Conservation (phyloP, 2,329 filamentous ascomycete genomes). For the Plectosphaerella plurivora region DNA sequence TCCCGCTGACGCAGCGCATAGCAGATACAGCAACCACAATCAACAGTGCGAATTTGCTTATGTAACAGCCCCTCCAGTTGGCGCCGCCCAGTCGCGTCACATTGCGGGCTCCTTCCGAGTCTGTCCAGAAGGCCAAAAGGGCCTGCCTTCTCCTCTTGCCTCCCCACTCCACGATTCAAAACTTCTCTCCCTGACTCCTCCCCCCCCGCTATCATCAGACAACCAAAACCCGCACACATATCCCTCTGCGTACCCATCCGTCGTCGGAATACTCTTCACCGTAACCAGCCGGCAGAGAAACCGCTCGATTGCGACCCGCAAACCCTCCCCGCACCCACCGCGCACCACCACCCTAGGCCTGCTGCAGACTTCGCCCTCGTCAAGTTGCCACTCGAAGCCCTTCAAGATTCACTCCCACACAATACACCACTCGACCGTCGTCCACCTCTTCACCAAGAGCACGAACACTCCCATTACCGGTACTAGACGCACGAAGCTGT, state of each 20-base stretch:
- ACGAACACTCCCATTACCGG: slow-evolving; percentile 9
- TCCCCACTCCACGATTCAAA: slow-evolving; percentile 3
- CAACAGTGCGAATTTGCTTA: not conserved
- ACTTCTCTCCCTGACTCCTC: slow-evolving; percentile 1
- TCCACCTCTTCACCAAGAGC: not conserved
- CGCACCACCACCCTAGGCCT: not conserved
- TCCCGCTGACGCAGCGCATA: no score
- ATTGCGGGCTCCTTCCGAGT: not conserved
- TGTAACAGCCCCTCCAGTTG: not conserved
- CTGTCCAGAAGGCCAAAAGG: not conserved
- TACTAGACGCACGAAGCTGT: slow-evolving; percentile 42
- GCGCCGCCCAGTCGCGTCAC: not conserved
- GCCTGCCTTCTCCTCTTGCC: slow-evolving; percentile 1
- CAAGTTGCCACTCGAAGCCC: slow-evolving; percentile 2
- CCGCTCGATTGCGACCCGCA: not conserved
- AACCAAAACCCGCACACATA: not conserved
- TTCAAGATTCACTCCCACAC: not conserved
- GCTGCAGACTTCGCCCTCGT: not conserved
- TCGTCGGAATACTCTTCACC: not conserved
- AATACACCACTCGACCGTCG: slow-evolving; percentile 2
- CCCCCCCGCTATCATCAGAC: not conserved
- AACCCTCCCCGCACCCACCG: not conserved
- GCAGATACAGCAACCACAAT: no score
- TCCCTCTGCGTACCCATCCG: not conserved
- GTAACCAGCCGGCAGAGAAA: not conserved